Conservation (phyloP, 305 asterid genomes). For the Salvia sclarea region DNA sequence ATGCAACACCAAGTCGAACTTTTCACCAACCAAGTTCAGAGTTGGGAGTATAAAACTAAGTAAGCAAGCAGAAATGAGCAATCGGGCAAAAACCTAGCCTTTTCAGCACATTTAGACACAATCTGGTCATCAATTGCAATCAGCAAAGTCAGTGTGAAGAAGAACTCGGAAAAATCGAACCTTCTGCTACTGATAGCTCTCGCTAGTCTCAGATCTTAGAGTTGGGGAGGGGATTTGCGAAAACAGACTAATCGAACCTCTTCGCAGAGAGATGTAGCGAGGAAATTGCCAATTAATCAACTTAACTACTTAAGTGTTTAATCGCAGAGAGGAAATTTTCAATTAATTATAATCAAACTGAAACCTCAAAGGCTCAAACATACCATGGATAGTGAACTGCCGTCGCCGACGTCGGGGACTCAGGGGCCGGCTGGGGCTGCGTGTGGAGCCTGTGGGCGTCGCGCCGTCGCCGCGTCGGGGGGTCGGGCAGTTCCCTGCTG, state of each 20-base stretch:
- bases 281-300: too few relatives aligned
- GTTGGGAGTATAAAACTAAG: background rate
- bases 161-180: background rate
- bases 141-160: background rate
- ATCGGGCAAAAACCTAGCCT: slow-evolving; percentile 1
- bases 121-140: slow-evolving; percentile 1
- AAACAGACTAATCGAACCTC: background rate
- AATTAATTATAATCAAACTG: too few relatives aligned
- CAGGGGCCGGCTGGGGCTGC: too few relatives aligned
- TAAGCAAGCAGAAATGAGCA: background rate
- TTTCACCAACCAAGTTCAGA: background rate
- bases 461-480: too few relatives aligned
- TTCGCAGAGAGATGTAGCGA: too few relatives aligned
- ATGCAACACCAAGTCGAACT: background rate
- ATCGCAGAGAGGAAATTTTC: too few relatives aligned
- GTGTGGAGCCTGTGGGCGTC: too few relatives aligned
- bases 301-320: too few relatives aligned
- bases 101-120: slow-evolving; percentile 1
- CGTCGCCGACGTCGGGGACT: too few relatives aligned
- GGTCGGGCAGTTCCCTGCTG: too few relatives aligned
- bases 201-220: slow-evolving; percentile 23
- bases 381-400: too few relatives aligned
- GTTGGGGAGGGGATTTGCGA: background rate
- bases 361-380: too few relatives aligned
- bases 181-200: background rate